Base-by-base conservation (phyloP, 306 rosid species). In the Clitoria ternatea region DNA sequence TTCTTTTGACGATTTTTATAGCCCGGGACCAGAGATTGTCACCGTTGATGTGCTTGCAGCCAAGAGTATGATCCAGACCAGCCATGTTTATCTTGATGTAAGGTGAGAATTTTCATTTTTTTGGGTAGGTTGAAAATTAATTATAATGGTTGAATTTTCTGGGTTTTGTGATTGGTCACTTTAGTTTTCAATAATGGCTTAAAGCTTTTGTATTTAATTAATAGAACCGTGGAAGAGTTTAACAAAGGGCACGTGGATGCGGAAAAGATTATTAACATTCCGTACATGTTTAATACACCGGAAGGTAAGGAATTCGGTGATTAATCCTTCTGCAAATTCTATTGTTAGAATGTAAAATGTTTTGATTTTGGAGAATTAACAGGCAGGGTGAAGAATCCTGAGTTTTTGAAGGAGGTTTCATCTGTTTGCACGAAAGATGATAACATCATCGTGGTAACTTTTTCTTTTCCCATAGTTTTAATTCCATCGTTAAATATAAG, bases 221-320 rank as follows among this genome's bases (percentile, higher is more conserved):
- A 4, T 61, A 90, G 97, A 85, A 91, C 92, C 11, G 91, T 74
- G 66, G 96, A 91, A 85, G 96, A 94, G 79, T 94, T 76, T 61
- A 54, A 85, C 39, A 87, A 83, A 69, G 96, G 97, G 62, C 89
- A 91, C 20, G 89, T 83, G 26, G 92, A 83, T 56, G 68, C 86
- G 50, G 85, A 79, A 7, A 94, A 83, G 83, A 85, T 89, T 35
- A 29, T 87, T 19, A 94, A 94, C 74, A 81, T 91, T 75, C 91
- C 99, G 3, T 90, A 84, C 78, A 30, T 87, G 91, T 79, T 89
- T 54, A 59, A 84, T 53, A 87, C 89, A 17, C 86, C 95, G 2
- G 76, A 79, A 19, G 99, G 99, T 90, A 59, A 43, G 7, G 2
- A 6, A 6, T 14, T 15, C 20, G 20, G n/a, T n/a, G n/a, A n/a